phyloP scores from a whole-genome alignment of 371 early-diverging fungal species.

The Mycotypha africana region DNA sequence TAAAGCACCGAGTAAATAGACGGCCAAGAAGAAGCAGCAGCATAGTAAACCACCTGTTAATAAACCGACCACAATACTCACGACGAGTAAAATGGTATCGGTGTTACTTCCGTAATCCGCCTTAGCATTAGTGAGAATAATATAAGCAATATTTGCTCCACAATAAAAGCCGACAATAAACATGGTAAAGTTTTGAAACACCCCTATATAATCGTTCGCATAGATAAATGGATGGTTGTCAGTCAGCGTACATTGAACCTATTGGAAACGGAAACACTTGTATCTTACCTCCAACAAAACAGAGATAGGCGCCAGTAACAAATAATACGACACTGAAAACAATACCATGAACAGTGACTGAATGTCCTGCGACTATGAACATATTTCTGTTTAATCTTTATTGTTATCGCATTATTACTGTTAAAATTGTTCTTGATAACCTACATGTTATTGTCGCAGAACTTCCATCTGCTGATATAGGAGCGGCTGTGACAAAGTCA shows the following conservation, averaged over 20 bases:
- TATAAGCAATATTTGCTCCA: conserved; percentile 47
- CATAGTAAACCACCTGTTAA: conserved; percentile 45
- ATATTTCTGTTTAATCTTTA: background rate
- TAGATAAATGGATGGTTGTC: too few species aligned
- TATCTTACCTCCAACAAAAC: conserved; percentile 37
- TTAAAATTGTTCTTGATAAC: background rate
- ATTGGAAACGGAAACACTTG: too few species aligned
- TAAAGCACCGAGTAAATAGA: conserved; percentile 52
- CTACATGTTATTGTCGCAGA: conserved; percentile 18
- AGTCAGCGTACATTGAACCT: too few species aligned
- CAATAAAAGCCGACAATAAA: conserved; percentile 57
- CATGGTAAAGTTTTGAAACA: conserved; percentile 53
- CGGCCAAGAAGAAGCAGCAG: conserved; percentile 57
- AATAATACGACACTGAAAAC: conserved; percentile 48
- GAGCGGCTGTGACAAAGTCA: conserved; percentile 18
- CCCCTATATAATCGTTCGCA: conserved; percentile 40
- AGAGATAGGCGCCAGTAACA: conserved; percentile 42
- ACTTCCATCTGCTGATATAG: conserved; percentile 7
- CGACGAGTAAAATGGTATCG: conserved; percentile 48
- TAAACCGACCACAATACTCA: conserved; percentile 46
- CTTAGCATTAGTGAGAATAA: conserved; percentile 48
- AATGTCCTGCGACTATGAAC: conserved; percentile 25
- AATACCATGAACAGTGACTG: conserved; percentile 44
- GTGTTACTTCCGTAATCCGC: conserved; percentile 36
- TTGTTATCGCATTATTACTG: too few species aligned